phyloP scores from a whole-genome alignment of 768 basidiomycete species.

The Candolleomyces efflorescens region DNA sequence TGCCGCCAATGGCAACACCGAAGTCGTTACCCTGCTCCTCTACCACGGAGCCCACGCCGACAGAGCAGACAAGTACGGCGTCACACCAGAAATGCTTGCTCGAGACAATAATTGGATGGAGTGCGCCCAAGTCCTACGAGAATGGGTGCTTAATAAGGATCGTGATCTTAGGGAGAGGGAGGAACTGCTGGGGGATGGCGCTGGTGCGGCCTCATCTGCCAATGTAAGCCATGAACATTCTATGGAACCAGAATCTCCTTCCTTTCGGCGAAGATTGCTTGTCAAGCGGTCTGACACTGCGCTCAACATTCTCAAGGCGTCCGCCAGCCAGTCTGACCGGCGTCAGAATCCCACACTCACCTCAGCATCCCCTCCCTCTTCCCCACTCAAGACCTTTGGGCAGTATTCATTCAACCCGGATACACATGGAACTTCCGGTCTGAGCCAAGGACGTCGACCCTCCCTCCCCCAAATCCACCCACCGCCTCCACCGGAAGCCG shows the following conservation, averaged over 20 bases:
- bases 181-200: slow-evolving; percentile 16
- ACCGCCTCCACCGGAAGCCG: slow-evolving; percentile 16
- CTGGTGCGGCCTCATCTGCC: slow-evolving; percentile 11
- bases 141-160: slow-evolving; percentile 63
- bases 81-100: slow-evolving; percentile 84
- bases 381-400: slow-evolving; percentile 36
- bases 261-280: slow-evolving; percentile 49
- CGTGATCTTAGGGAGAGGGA: slow-evolving; percentile 55
- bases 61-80: slow-evolving; percentile 85
- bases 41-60: slow-evolving; percentile 79
- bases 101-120: slow-evolving; percentile 75
- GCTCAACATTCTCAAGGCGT: slow-evolving; percentile 47
- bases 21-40: slow-evolving; percentile 75
- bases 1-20: slow-evolving; percentile 87
- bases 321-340: slow-evolving; percentile 26
- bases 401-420: slow-evolving; percentile 43
- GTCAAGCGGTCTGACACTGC: slow-evolving; percentile 80
- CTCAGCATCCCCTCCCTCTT: slow-evolving; percentile 34
- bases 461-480: slow-evolving; percentile 59
- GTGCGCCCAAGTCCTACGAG: slow-evolving; percentile 67
- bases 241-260: slow-evolving; percentile 22
- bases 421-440: slow-evolving; percentile 21
- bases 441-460: slow-evolving; percentile 50
- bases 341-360: slow-evolving; percentile 12
- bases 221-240: slow-evolving; percentile 14